Evolutionary conservation across 2,329 filamentous ascomycete species (phyloP), one percentile per base, ranked within the genome.

Genomic region (Tolypocladium cylindrosporum): DNA sequence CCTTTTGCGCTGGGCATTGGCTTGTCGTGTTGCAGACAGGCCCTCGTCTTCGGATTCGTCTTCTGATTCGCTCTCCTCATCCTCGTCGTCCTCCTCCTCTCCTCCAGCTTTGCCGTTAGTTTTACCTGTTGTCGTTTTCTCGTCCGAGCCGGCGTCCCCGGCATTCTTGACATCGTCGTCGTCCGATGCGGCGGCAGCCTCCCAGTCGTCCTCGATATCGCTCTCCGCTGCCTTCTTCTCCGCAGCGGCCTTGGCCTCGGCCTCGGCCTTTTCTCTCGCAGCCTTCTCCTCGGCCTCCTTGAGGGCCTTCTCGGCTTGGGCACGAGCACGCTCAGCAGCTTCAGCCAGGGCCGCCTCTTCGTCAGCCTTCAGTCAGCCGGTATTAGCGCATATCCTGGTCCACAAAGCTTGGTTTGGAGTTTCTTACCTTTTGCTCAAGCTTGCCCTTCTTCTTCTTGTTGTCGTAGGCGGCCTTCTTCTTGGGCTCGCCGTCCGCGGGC

Each of bases 91-190:
- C 2, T 27, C 62, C 59, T 86, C 81, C 82, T 80, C 50, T 85
- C 83, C n/a, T 68, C 63, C n/a, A 57, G 40, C 37, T n/a, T 51
- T 59, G 48, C 65, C 63, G 58, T 66, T 65, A 11, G 59, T 37
- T 34, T 68, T 65, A 24, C 63, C 66, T 9, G 64, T 63, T 39
- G 63, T 62, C 55, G 80, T 77, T 66, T 91, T 89, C 8, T 90
- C 88, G 54, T 90, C 89, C 3, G 85, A 87, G 57, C 91, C 88
- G 40, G 89, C 91, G 71, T 97, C 93, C 93, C 93, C 97, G 77
- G 88, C 93, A 64, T 97, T 93, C 75, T 97, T 97, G 67, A 96
- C 81, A 60, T 88, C 87, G 19, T 88, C 86, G 34, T 89, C 84
- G 54, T 62, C 65, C 5, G 89, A 89, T 34, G 86, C 89, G 37